A percentile compares a stretch with the other conserved stretches of the same genome.
These are phyloP conservation scores for Phellinidium pouzarii DNA, from an alignment of 1,284 basidiomycete genomes.

Conservation along the genomic window DNA sequence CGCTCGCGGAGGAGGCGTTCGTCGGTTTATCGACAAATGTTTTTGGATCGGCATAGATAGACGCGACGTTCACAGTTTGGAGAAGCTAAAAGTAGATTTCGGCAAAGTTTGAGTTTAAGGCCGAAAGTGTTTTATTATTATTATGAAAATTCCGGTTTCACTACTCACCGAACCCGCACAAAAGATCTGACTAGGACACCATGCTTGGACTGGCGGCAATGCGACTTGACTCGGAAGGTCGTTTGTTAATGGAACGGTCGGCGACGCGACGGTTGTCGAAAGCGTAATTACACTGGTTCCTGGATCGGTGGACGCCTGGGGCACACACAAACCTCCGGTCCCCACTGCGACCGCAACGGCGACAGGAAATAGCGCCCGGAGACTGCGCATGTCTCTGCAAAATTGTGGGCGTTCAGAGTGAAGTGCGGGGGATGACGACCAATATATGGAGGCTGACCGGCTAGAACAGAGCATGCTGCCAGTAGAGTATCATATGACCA, in stretches of 20 bases:
- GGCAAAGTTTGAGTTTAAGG: background rate
- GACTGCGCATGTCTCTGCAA: background rate
- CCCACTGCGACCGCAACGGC: conserved; percentile 3
- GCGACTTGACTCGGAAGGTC: conserved; percentile 61
- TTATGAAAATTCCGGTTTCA: too few relatives aligned
- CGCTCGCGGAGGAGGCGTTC: conserved; percentile 51
- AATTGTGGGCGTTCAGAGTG: background rate
- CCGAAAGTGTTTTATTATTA: too few relatives aligned
- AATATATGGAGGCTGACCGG: too few relatives aligned
- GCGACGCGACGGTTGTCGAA: conserved; percentile 60
- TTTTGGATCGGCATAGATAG: conserved; percentile 77
- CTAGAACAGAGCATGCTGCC: too few relatives aligned
- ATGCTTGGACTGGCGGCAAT: conserved; percentile 66
- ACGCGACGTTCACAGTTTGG: conserved; percentile 79
- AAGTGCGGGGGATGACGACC: too few relatives aligned
- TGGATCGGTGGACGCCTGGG: conserved; percentile 5
- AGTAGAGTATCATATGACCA: conserved; percentile 10
- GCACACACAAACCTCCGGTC: conserved; percentile 1
- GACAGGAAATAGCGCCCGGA: background rate
- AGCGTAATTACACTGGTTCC: conserved; percentile 30
- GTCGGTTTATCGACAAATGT: conserved; percentile 92
- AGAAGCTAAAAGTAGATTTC: conserved; percentile 43
- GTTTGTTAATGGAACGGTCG: conserved; percentile 47
- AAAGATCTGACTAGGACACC: conserved; percentile 79
- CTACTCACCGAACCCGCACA: conserved; percentile 68